Evolutionary conservation across 2,329 filamentous ascomycete genomes (phyloP), one percentile per base, ranked within the genome.

Genomic region (Colletotrichum viniferum): DNA sequence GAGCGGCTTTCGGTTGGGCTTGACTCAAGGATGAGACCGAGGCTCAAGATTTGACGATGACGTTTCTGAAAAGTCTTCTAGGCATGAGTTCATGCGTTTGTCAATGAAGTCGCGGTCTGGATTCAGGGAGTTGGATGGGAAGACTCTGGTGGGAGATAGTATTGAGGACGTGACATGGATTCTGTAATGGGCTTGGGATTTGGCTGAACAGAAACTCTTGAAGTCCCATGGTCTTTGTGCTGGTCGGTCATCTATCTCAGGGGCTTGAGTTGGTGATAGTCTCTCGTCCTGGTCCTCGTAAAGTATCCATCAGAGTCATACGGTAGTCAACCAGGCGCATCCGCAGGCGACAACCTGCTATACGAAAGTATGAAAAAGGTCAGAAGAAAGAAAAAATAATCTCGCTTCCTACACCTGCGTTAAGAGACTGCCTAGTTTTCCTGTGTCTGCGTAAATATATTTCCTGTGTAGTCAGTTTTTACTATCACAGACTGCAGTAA

Each of bases 1-100:
- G 1, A n/a, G 36, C 16, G 36, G 2, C 3, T 0, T n/a, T 12
- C 9, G 18, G 38, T 1, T 12, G 38, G 38, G 3, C 9, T 12
- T 21, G 43, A 3, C 43, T 48, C 43, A 12, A 7, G 5, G 1
- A 21, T 1, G 43, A 48, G n/a, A 13, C 43, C 43, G 43, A 48
- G n/a, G 43, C 43, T 48, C 0, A 1, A 7, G 6, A n/a, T 48
- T 10, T 48, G 43, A 48, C 5, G 10, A 48, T 48, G 43, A 48
- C n/a, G 43, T 48, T 21, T 48, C 10, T 48, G 0, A 6, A 21
- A 0, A 48, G 43, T 7, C 18, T 21, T 48, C 1, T 21, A 1
- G 18, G 18, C 0, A n/a, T n/a, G 38, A 1, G 9, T 12, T 4
- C 18, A 4, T 48, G 18, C 3, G 7, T 18, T 48, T 3, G 8